These are phyloP conservation scores for Citrus mangshanensis DNA, from an alignment of 345 rosid genomes.

Conservation along the genomic window DNA sequence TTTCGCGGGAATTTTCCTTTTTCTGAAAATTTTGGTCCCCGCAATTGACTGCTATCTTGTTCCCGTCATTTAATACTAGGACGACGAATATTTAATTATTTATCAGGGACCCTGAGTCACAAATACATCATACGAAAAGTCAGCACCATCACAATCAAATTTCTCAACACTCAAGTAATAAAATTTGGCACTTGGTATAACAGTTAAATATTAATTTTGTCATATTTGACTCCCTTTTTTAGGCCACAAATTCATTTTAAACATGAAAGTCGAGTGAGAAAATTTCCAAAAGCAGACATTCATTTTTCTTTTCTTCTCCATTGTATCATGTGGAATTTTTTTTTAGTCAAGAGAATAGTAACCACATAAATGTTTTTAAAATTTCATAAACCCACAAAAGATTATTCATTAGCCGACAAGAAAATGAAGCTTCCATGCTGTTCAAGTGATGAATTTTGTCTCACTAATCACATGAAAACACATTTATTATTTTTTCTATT, in stretches of 20 bases:
- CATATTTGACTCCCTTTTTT: not conserved
- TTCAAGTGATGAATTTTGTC: not conserved
- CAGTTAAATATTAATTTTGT: not conserved
- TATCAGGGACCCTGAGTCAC: not conserved
- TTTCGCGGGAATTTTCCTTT: not conserved
- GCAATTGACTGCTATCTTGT: slow-evolving; percentile 25
- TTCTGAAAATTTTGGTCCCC: slow-evolving; percentile 1
- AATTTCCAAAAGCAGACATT: not conserved
- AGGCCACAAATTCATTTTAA: not conserved
- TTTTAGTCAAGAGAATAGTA: not conserved
- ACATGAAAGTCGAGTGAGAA: not conserved
- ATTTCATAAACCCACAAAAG: not conserved
- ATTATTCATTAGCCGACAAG: not conserved
- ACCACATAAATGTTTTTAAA: not conserved
- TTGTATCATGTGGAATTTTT: not conserved
- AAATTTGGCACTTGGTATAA: not conserved
- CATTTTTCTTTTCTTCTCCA: not conserved
- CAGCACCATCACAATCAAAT: not conserved
- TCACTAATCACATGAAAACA: not conserved
- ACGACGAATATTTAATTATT: not conserved
- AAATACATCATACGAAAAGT: not conserved
- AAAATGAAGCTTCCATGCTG: not conserved
- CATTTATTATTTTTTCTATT: too few relatives aligned
- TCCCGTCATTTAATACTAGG: not conserved
- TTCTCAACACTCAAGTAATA: not conserved